Percentiles rank a stretch among this genome's conserved stretches.
phyloP scores from a whole-genome alignment of 371 early-diverging fungal genomes.

The Mucor saturninus region DNA sequence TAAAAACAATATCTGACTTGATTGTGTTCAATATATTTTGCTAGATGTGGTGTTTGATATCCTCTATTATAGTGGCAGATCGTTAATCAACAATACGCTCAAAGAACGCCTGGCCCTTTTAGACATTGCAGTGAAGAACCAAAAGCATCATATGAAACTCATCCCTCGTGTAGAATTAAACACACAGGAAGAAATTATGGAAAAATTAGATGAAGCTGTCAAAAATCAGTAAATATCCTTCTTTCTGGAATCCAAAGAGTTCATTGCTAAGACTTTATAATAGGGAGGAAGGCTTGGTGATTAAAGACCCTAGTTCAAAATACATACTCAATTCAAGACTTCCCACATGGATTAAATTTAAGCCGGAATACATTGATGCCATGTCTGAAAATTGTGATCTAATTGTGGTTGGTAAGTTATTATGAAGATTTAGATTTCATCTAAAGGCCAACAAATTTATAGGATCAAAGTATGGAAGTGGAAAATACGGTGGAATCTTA shows the following conservation, averaged over 20 bases:
- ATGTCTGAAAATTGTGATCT: constrained; percentile 75
- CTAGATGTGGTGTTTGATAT: constrained; percentile 77
- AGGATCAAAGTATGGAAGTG: constrained; percentile 66
- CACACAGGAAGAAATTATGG: constrained; percentile 62
- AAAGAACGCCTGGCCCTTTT: constrained; percentile 56
- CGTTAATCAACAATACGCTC: constrained; percentile 60
- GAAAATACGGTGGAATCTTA: constrained; percentile 63
- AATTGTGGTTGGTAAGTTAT: constrained; percentile 66
- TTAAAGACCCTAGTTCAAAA: constrained; percentile 66
- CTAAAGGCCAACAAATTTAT: neutral
- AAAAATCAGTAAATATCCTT: constrained; percentile 41
- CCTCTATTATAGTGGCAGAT: constrained; percentile 63
- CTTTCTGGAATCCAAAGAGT: neutral
- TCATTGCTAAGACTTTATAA: neutral
- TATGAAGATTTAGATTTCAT: constrained; percentile 8
- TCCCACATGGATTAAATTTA: constrained; percentile 75
- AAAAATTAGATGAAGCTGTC: constrained; percentile 63
- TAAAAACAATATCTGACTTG: constrained; percentile 21
- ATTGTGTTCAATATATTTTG: constrained; percentile 72
- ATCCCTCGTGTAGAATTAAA: constrained; percentile 54
- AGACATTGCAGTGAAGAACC: constrained; percentile 52
- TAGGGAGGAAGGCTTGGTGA: constrained; percentile 66
- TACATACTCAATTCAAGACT: constrained; percentile 60
- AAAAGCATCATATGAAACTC: constrained; percentile 55
- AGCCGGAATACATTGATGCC: constrained; percentile 75